These are phyloP conservation scores for Chimonanthus praecox DNA, from an alignment of 164 flowering plant species.

Conservation along the genomic window DNA sequence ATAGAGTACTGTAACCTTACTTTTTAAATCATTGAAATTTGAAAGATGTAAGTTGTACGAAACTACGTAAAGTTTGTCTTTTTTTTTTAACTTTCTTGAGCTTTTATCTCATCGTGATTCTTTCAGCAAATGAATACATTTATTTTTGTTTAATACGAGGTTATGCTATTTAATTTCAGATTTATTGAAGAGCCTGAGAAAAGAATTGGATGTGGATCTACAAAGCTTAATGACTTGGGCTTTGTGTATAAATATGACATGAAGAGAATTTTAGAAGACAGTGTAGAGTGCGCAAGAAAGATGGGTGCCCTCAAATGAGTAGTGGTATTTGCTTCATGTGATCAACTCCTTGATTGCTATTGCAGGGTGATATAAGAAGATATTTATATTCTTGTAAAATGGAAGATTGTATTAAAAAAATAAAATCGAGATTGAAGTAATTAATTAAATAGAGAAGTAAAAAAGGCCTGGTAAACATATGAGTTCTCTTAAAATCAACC, in stretches of 20 bases:
- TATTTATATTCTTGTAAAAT: too few relatives aligned
- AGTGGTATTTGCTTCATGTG: too few relatives aligned
- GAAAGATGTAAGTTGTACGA: neutral
- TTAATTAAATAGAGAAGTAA: too few relatives aligned
- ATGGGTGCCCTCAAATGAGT: slow-evolving; percentile 2
- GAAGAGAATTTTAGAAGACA: slow-evolving; percentile 18
- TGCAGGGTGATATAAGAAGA: too few relatives aligned
- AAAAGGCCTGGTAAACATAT: too few relatives aligned
- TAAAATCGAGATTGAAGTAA: too few relatives aligned
- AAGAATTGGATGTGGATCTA: slow-evolving; percentile 15
- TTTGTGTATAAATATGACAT: slow-evolving; percentile 22
- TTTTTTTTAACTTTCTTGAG: neutral
- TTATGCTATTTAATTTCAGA: slow-evolving; percentile 3
- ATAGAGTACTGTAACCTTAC: neutral
- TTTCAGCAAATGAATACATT: neutral
- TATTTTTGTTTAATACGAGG: neutral
- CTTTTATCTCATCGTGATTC: too few relatives aligned
- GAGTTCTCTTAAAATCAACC: too few relatives aligned
- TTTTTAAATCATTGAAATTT: neutral
- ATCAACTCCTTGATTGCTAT: too few relatives aligned
- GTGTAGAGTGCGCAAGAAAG: slow-evolving; percentile 19
- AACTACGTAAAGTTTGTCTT: neutral
- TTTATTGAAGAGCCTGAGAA: slow-evolving; percentile 5
- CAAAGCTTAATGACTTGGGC: slow-evolving; percentile 22
- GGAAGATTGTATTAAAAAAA: too few relatives aligned